Percentiles rank a stretch among this genome's conserved stretches.
phyloP scores from a whole-genome alignment of 495 filamentous ascomycete genomes.

The Penicillium lividum region DNA sequence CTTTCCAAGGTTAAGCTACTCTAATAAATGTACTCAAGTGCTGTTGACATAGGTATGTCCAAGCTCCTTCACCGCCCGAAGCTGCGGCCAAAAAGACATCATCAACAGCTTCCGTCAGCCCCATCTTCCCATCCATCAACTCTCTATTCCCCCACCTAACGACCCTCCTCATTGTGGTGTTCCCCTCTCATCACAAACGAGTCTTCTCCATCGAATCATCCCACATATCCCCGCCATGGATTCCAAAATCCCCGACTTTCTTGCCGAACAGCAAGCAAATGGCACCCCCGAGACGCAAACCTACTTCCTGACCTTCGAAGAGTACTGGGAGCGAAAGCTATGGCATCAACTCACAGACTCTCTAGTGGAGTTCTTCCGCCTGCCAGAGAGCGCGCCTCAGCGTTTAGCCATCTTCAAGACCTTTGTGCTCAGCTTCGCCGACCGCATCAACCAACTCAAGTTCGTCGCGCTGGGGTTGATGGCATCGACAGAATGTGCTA shows the following conservation, averaged over 20 bases:
- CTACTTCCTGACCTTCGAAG: constrained; percentile 89
- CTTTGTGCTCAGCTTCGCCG: constrained; percentile 94
- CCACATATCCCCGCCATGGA: constrained; percentile 56
- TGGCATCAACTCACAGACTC: constrained; percentile 98
- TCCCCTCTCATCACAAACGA: neutral
- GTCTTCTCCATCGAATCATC: neutral
- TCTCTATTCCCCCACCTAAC: neutral
- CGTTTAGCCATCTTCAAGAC: constrained; percentile 87
- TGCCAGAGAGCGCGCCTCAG: constrained; percentile 76
- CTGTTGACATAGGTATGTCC: too few relatives aligned
- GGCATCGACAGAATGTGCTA: constrained; percentile 82
- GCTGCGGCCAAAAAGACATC: constrained; percentile 12
- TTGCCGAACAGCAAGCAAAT: constrained; percentile 78
- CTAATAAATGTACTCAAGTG: too few relatives aligned
- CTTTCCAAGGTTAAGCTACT: too few relatives aligned
- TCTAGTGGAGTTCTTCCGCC: constrained; percentile 85
- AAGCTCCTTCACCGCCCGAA: constrained; percentile 13
- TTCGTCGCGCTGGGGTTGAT: constrained; percentile 86
- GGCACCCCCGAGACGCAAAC: constrained; percentile 85
- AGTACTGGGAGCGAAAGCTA: constrained; percentile 96
- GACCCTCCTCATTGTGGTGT: neutral
- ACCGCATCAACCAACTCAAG: constrained; percentile 98
- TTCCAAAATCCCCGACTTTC: constrained; percentile 87
- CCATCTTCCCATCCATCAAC: constrained; percentile 2
- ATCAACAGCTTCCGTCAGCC: constrained; percentile 7